phyloP scores from a whole-genome alignment of 495 filamentous ascomycete genomes.

The Lentithecium fluviatile region DNA sequence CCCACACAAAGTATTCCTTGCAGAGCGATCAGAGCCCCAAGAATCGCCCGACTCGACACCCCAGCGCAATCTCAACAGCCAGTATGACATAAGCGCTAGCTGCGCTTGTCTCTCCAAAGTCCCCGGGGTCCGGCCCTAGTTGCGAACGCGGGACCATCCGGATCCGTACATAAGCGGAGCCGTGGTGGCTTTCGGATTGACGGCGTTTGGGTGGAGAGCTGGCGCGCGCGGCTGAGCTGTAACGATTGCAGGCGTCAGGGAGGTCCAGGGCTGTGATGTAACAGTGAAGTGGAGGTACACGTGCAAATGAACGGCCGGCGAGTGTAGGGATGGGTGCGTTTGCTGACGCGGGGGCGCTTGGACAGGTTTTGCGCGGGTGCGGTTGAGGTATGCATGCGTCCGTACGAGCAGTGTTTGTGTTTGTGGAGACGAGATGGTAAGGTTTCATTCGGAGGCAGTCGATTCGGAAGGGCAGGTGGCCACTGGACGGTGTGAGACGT shows the following conservation, averaged over 20 bases:
- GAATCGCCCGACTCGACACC: no score
- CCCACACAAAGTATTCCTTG: no score
- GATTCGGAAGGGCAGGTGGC: no score
- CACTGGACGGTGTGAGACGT: no score
- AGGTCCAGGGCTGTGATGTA: constrained; percentile 10
- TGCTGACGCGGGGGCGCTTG: background rate
- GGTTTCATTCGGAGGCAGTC: no score
- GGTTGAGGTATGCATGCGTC: no score
- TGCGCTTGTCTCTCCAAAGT: background rate
- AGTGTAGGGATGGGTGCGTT: background rate
- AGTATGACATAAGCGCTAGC: constrained; percentile 19
- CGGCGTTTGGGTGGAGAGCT: background rate
- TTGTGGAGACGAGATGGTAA: no score
- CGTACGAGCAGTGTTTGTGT: no score
- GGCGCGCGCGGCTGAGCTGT: no score
- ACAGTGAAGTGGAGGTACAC: background rate
- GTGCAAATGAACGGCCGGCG: no score
- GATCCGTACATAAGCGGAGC: background rate
- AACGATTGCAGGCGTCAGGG: no score
- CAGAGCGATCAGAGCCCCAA: no score
- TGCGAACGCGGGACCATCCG: constrained; percentile 3
- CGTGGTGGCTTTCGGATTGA: background rate
- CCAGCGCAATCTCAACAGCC: background rate
- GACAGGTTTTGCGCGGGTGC: background rate
- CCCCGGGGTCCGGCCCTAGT: background rate